Evolutionary conservation across 2,329 filamentous ascomycete genomes (phyloP).

Genomic region (Nemania sp.): DNA sequence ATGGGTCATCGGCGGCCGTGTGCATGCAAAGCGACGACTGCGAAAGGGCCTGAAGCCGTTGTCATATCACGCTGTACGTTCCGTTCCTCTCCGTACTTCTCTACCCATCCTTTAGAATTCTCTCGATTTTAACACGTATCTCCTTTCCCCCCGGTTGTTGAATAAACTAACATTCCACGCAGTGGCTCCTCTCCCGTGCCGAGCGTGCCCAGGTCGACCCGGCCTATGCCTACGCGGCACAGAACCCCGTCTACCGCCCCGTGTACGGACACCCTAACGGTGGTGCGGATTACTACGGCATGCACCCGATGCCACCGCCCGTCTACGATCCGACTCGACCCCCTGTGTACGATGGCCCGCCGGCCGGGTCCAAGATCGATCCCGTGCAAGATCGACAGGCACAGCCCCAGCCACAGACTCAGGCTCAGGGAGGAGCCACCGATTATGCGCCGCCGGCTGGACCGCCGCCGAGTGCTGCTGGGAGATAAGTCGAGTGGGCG

Average conservation of each 20-base stretch:
- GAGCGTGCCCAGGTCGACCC: slow-evolving; percentile 62
- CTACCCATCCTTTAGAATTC: background rate
- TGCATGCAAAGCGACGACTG: slow-evolving; percentile 76
- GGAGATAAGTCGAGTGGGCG: slow-evolving; percentile 29
- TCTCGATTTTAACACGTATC: background rate
- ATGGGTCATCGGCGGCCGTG: slow-evolving; percentile 76
- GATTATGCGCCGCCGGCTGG: slow-evolving; percentile 61
- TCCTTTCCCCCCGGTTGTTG: slow-evolving; percentile 20
- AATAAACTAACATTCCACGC: background rate
- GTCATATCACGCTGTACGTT: slow-evolving; percentile 75
- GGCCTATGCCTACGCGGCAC: slow-evolving; percentile 59
- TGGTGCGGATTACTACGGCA: slow-evolving; percentile 55
- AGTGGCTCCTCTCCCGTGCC: slow-evolving; percentile 66
- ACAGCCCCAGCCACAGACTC: background rate
- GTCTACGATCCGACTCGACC: slow-evolving; percentile 70
- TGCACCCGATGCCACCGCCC: slow-evolving; percentile 67
- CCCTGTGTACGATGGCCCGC: slow-evolving; percentile 65
- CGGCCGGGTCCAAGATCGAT: slow-evolving; percentile 66
- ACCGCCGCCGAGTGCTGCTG: slow-evolving; percentile 56
- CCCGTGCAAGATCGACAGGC: slow-evolving; percentile 57
- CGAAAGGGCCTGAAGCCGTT: slow-evolving; percentile 74
- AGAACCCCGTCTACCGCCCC: slow-evolving; percentile 54
- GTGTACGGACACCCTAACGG: slow-evolving; percentile 44
- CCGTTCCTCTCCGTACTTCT: background rate
- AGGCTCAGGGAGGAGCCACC: slow-evolving; percentile 32